Conservation (phyloP, 2,329 filamentous ascomycete genomes). For the Penicillium sp. region DNA sequence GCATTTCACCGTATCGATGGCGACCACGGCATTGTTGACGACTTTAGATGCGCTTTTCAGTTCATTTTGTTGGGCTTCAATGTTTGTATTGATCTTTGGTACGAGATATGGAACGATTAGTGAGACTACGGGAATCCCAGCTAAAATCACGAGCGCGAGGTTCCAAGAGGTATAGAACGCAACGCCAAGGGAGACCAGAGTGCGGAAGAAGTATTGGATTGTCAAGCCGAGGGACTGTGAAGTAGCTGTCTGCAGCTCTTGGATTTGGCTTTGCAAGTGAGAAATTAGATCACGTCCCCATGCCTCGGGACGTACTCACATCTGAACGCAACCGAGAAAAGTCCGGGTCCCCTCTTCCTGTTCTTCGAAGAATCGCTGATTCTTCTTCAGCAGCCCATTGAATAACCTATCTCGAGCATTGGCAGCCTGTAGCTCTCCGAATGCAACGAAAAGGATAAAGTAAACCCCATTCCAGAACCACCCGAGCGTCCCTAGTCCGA, state of each 20-base stretch:
- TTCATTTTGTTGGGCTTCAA: slow-evolving; percentile 70
- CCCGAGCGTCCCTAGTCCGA: slow-evolving; percentile 65
- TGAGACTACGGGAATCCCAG: slow-evolving; percentile 71
- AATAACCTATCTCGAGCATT: slow-evolving; percentile 70
- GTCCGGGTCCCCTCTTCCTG: slow-evolving; percentile 73
- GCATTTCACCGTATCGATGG: slow-evolving; percentile 85
- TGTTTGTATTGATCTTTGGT: slow-evolving; percentile 64
- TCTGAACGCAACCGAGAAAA: slow-evolving; percentile 73
- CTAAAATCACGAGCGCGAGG: slow-evolving; percentile 77
- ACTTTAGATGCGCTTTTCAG: slow-evolving; percentile 74
- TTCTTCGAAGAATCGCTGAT: slow-evolving; percentile 82
- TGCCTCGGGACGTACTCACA: slow-evolving; percentile 56
- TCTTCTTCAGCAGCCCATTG: slow-evolving; percentile 68
- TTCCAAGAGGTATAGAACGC: slow-evolving; percentile 84
- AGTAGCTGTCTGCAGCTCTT: slow-evolving; percentile 79
- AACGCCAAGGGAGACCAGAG: slow-evolving; percentile 68
- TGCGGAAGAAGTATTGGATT: slow-evolving; percentile 67
- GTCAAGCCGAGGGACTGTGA: slow-evolving; percentile 79
- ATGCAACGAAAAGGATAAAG: slow-evolving; percentile 73
- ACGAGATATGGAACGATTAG: slow-evolving; percentile 65
- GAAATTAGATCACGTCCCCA: neutral
- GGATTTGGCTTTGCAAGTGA: slow-evolving; percentile 66
- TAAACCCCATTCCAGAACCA: slow-evolving; percentile 72
- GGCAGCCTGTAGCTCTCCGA: slow-evolving; percentile 80
- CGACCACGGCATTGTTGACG: slow-evolving; percentile 69